Percentiles rank a stretch among this genome's conserved stretches.
Evolutionary conservation across 345 rosid species (phyloP).

Genomic region (Turnera subulata): DNA sequence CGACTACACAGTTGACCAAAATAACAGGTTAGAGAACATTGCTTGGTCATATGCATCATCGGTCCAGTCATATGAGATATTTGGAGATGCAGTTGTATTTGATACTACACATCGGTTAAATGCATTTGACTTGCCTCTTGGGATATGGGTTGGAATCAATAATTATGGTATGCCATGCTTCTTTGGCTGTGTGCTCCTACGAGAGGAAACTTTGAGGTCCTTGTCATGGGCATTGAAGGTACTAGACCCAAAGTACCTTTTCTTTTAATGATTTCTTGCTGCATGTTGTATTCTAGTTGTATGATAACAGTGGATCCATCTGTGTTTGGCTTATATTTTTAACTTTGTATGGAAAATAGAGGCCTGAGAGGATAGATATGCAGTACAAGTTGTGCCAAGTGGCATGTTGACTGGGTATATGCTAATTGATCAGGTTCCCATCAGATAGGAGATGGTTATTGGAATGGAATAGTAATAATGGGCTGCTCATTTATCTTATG

Average conservation of each 20-base stretch:
- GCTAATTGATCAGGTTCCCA: no score
- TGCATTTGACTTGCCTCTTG: slow-evolving; percentile 96
- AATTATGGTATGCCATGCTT: slow-evolving; percentile 97
- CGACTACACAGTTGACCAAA: slow-evolving; percentile 64
- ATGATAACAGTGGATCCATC: no score
- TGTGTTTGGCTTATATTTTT: no score
- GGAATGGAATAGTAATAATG: no score
- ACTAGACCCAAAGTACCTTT: slow-evolving; percentile 15
- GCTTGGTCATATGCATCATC: slow-evolving; percentile 97
- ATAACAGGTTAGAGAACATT: slow-evolving; percentile 69
- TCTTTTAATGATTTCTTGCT: neutral
- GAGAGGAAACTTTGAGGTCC: slow-evolving; percentile 74
- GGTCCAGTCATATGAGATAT: slow-evolving; percentile 71
- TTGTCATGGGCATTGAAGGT: slow-evolving; percentile 97
- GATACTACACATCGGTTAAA: slow-evolving; percentile 89
- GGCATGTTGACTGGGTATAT: no score
- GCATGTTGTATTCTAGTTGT: no score
- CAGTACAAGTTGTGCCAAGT: no score
- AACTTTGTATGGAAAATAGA: no score
- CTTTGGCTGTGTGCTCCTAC: slow-evolving; percentile 85
- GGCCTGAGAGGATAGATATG: no score
- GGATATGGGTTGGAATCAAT: slow-evolving; percentile 91
- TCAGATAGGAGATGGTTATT: no score
- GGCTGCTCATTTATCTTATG: no score
- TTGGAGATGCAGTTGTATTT: slow-evolving; percentile 93